A percentile compares a stretch with the other conserved stretches of the same genome.
Evolutionary conservation across 2,329 filamentous ascomycete genomes (phyloP).

Genomic region (Trichocomaceae sp.): DNA sequence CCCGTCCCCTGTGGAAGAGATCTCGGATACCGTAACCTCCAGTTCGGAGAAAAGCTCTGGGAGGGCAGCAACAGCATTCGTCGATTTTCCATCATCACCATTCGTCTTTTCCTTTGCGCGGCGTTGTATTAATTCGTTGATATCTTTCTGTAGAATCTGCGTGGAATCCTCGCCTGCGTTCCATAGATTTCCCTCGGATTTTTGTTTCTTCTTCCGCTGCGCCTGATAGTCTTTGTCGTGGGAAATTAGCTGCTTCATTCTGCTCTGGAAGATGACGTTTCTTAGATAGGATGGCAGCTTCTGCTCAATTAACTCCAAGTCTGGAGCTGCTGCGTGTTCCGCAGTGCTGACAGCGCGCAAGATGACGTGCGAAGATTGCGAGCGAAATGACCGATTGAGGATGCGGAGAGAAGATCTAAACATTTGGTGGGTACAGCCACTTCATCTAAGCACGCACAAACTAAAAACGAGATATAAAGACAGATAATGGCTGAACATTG

Average conservation of each 20-base stretch:
- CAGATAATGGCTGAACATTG: not conserved
- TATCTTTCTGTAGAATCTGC: conserved; percentile 60
- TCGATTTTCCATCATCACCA: conserved; percentile 10
- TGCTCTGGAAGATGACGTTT: conserved; percentile 11
- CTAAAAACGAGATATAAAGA: not conserved
- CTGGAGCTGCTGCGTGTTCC: not conserved
- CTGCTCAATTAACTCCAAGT: not conserved
- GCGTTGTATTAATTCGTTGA: conserved; percentile 40
- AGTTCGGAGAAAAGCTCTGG: conserved; percentile 67
- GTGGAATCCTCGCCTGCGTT: conserved; percentile 55
- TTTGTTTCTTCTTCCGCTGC: conserved; percentile 37
- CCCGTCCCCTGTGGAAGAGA: conserved; percentile 90
- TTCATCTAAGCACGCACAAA: not conserved
- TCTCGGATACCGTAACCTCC: conserved; percentile 69
- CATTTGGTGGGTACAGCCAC: not conserved
- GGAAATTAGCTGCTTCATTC: conserved; percentile 20
- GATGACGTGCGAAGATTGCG: not conserved
- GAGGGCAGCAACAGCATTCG: conserved; percentile 30
- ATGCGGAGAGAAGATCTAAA: not conserved
- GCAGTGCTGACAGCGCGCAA: not conserved
- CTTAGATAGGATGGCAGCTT: conserved; percentile 1
- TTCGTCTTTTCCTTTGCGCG: conserved; percentile 16
- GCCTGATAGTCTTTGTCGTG: conserved; percentile 15
- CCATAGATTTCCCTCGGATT: conserved; percentile 51
- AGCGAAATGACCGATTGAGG: conserved; percentile 1